phyloP scores from a whole-genome alignment of 1,139 yeast species.

The Trichomonascaceae sp. region DNA sequence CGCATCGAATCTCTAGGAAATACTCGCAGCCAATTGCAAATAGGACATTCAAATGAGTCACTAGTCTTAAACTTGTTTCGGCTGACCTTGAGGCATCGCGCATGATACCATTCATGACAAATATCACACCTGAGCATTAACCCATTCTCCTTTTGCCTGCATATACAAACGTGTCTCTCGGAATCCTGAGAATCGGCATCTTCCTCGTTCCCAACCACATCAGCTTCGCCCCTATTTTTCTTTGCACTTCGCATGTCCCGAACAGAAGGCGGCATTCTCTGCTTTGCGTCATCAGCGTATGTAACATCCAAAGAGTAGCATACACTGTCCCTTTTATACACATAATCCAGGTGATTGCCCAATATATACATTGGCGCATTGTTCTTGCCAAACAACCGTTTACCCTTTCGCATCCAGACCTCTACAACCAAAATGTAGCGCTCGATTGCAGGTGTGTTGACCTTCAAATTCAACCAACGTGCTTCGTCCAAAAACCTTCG shows the following conservation, averaged over 20 bases:
- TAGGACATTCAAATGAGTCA: slow-evolving; percentile 56
- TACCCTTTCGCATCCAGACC: slow-evolving; percentile 43
- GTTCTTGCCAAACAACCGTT: slow-evolving; percentile 36
- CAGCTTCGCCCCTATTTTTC: neutral
- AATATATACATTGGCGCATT: slow-evolving; percentile 32
- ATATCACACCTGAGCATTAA: slow-evolving; percentile 72
- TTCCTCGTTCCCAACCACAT: neutral
- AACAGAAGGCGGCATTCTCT: neutral
- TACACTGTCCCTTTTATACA: slow-evolving; percentile 34
- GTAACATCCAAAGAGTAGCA: slow-evolving; percentile 42
- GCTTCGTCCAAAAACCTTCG: slow-evolving; percentile 26
- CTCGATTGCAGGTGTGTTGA: slow-evolving; percentile 18
- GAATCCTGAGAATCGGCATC: slow-evolving; percentile 6
- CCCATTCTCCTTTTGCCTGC: slow-evolving; percentile 64
- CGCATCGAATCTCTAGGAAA: slow-evolving; percentile 32
- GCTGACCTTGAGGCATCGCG: slow-evolving; percentile 50
- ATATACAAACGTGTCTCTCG: slow-evolving; percentile 49
- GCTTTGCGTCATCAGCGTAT: slow-evolving; percentile 20
- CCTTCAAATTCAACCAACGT: slow-evolving; percentile 17
- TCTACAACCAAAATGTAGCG: slow-evolving; percentile 19
- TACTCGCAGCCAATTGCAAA: slow-evolving; percentile 46
- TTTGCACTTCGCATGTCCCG: neutral
- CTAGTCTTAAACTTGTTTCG: slow-evolving; percentile 14
- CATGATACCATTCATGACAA: slow-evolving; percentile 81
- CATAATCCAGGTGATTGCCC: slow-evolving; percentile 29